A percentile compares a stretch with the other conserved stretches of the same genome.
These are phyloP conservation scores for Macrotyloma uniflorum DNA, from an alignment of 306 rosid genomes.

Conservation along the genomic window DNA sequence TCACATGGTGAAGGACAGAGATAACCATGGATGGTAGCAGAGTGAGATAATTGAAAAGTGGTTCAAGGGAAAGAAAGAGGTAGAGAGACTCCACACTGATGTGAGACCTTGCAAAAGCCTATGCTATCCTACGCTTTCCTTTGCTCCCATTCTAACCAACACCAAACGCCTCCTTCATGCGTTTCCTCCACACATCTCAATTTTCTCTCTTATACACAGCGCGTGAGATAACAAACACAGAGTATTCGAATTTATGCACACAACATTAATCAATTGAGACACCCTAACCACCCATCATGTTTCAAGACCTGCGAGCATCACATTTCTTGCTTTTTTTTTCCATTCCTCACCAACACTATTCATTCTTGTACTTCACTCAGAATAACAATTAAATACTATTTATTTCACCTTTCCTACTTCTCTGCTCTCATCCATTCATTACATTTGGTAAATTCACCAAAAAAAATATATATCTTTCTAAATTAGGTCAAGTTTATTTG, in stretches of 20 bases:
- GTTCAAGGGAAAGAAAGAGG: conserved; percentile 22
- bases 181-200: background rate
- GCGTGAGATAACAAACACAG: too few relatives aligned
- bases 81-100: too few relatives aligned
- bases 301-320: conserved; percentile 56
- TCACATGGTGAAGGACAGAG: conserved; percentile 37
- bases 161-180: conserved; percentile 28
- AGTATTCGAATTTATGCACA: conserved; percentile 57
- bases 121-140: too few relatives aligned
- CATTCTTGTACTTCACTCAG: background rate
- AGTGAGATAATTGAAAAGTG: conserved; percentile 16
- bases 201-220: too few relatives aligned
- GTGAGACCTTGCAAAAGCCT: background rate
- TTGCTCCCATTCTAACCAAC: conserved; percentile 32
- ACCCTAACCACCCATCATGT: conserved; percentile 91
- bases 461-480: background rate
- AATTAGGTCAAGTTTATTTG: background rate
- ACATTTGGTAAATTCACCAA: background rate
- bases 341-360: background rate
- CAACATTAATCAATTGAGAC: conserved; percentile 48
- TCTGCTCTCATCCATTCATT: background rate
- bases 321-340: conserved; percentile 34
- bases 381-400: background rate
- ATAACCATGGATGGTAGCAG: background rate
- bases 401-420: background rate